A percentile compares a stretch with the other conserved stretches of the same genome.
Conservation (phyloP, 371 early-diverging fungal species). For the Mortierella sp. region DNA sequence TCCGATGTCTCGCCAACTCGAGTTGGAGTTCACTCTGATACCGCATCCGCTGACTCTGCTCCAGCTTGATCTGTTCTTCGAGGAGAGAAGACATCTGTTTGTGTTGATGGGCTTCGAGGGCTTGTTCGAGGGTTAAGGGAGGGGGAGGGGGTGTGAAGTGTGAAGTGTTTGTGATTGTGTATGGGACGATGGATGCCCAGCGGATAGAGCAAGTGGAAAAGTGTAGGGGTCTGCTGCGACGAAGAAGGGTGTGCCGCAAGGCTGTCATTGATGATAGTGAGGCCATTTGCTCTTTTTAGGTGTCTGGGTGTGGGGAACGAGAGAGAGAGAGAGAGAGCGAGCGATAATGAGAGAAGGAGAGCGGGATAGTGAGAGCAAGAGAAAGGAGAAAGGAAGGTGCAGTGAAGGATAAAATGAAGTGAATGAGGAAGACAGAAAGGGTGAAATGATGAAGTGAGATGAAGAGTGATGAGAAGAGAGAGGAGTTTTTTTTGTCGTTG, state of each 20-base stretch:
- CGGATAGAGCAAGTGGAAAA: slow-evolving; percentile 22
- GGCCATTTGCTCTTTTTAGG: slow-evolving; percentile 2
- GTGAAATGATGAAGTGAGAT: not conserved
- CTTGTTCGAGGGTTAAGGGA: slow-evolving; percentile 51
- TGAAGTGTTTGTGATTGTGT: slow-evolving; percentile 18
- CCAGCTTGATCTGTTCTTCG: slow-evolving; percentile 44
- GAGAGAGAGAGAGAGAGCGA: not conserved
- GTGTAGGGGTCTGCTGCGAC: not conserved
- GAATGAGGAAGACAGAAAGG: not conserved
- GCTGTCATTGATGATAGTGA: slow-evolving; percentile 17
- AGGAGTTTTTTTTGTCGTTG: not conserved
- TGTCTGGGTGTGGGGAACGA: not conserved
- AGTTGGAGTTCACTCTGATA: slow-evolving; percentile 41
- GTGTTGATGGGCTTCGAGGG: slow-evolving; percentile 10
- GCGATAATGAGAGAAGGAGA: not conserved
- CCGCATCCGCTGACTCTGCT: slow-evolving; percentile 39
- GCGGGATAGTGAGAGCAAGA: not conserved
- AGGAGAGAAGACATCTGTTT: slow-evolving; percentile 23
- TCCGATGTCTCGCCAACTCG: slow-evolving; percentile 44
- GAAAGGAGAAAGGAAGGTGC: not conserved
- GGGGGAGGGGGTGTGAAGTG: slow-evolving; percentile 25
- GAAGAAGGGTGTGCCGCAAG: slow-evolving; percentile 7
- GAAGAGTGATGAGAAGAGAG: not conserved
- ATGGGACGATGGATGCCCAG: slow-evolving; percentile 51
- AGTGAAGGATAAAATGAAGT: not conserved